Base-by-base conservation (phyloP, 805 yeast genomes). In the Candida ponderosae region DNA sequence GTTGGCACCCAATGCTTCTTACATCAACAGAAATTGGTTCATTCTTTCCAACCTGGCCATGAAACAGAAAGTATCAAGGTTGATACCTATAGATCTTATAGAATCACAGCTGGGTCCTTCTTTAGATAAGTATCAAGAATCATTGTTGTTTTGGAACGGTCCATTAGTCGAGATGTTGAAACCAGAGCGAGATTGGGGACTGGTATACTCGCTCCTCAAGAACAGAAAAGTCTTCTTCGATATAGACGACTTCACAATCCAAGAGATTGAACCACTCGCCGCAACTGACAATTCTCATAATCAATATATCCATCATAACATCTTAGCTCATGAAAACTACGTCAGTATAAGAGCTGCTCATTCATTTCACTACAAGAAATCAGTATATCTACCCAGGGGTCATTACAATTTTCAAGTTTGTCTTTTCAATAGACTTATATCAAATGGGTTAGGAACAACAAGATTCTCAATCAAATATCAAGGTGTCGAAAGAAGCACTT, bases 191-290 rank as follows among this genome's bases (percentile, higher is more conserved):
- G 16, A 47, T 1, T 79, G 82, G 81, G 63, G 59, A 42, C 56
- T 76, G 21, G 60, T 76, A 1, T 73, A 70, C 42, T 65, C 74
- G 0, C 56, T 79, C 7, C 54, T 74, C 39, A 65, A 63, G 42
- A 76, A 74, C 47, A 65, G 74, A 34, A 54, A 81, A 31, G 46
- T 77, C 21, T 77, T 69, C 52, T 75, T 79, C 15, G 74, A 71
- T 32, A 56, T 59, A 32, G 40, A 56, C 5, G 68, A 65, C 43
- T 65, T 67, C 41, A 53, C 55, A 32, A 62, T 45, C 1, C 56
- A 55, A 24, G 36, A 40, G 11, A 32, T 37, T 31, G n/a, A 5
- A 14, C 18, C 14, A 18, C 20, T n/a, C n/a, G n/a, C n/a, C n/a
- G n/a, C n/a, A 13, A 26, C 23, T 17, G 23, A 32, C 16, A 21